Evolutionary conservation across 2,329 filamentous ascomycete species (phyloP), one percentile per base, ranked within the genome.

Genomic region (Sclerotinia sclerotiorum): DNA sequence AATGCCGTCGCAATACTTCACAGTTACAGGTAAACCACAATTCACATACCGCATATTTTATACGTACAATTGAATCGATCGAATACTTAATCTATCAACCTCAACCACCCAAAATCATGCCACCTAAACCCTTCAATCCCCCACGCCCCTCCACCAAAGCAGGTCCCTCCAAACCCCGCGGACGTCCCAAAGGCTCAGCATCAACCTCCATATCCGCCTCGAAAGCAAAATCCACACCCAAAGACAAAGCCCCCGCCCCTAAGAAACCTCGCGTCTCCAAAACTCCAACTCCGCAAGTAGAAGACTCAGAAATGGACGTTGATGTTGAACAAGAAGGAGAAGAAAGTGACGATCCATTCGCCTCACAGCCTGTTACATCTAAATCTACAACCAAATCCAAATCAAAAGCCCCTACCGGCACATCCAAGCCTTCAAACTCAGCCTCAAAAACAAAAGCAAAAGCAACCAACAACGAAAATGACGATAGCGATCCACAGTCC

Each of bases 91-190:
- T 49, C 42, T 17, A 5, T 32, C 6, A 42, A 21, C 44, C 21
- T 7, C 32, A 29, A 10, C 32, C 10, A 2, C 42, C 56, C 63
- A 49, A 4, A 46, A 67, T 19, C 64, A 77, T 77, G 76, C 72
- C 75, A 29, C 75, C 76, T 19, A 76, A 76, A 69, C 73, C 74
- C 21, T 77, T 77, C 70, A 76, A 77, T 48, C 74, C 76, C 11
- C 76, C 76, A 3, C 72, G 75, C 2, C 74, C 44, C 5, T 62
- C 58, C 29, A 72, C 62, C 66, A 69, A 35, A 46, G 55, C 51
- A 58, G 70, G 32, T 39, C 65, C 35, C 65, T 55, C 42, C 68
- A 71, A 67, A 54, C 54, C 39, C 63, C 35, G 68, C 56, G 39
- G 51, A 48, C 62, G 42, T 24, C 60, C 60, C 32, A 51, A 51